Conservation (phyloP, 2,329 filamentous ascomycete genomes). For the Cercospora sojina region DNA sequence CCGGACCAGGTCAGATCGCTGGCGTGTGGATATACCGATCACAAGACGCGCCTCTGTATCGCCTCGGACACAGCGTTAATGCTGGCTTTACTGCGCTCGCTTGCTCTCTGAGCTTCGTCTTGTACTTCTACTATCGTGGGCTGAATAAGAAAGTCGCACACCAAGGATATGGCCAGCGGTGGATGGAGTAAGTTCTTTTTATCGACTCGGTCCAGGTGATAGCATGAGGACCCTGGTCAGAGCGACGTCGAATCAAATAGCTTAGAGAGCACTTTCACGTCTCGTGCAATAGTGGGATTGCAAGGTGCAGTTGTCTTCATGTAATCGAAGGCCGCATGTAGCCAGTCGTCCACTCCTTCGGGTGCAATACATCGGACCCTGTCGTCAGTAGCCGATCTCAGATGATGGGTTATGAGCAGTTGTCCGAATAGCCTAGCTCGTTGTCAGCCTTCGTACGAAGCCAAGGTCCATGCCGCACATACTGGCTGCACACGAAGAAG, state of each 20-base stretch:
- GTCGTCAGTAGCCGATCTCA: neutral
- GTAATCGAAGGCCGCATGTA: neutral
- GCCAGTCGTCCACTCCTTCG: neutral
- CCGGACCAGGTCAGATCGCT: neutral
- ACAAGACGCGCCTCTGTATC: neutral
- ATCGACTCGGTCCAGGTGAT: neutral
- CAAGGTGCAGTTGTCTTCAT: neutral
- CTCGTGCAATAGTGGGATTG: neutral
- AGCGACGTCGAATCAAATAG: neutral
- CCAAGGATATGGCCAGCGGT: neutral
- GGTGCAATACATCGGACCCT: neutral
- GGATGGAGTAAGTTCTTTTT: neutral
- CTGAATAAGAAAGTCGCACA: neutral
- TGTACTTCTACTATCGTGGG: neutral
- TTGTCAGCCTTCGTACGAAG: neutral
- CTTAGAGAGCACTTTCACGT: neutral
- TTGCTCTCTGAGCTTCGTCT: neutral
- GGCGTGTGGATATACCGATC: neutral
- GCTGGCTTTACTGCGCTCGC: neutral
- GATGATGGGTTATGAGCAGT: neutral
- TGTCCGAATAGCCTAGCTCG: neutral
- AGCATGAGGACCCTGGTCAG: neutral
- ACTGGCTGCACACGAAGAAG: neutral
- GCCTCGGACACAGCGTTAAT: neutral
- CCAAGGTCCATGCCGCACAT: neutral